These are phyloP conservation scores for Naematelia aurantialba DNA, from an alignment of 768 basidiomycete species.

Conservation along the genomic window DNA sequence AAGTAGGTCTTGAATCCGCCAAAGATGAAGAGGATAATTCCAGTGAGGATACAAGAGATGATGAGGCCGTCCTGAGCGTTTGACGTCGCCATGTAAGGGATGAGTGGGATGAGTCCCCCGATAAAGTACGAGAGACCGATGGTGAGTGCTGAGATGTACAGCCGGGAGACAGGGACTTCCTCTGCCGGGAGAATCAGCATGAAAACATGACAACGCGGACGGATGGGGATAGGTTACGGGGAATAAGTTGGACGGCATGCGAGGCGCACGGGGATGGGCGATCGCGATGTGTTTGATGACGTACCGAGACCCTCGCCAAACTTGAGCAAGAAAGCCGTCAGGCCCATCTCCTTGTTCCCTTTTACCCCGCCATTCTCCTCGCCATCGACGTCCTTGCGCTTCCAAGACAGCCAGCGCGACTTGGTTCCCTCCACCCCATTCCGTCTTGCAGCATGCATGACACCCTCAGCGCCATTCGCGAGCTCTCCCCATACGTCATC, in stretches of 20 bases:
- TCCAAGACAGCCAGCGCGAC: slow-evolving; percentile 24
- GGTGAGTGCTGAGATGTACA: slow-evolving; percentile 88
- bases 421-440: not conserved
- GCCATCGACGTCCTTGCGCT: slow-evolving; percentile 49
- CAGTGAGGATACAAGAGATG: slow-evolving; percentile 68
- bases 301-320: slow-evolving; percentile 88
- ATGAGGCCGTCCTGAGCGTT: slow-evolving; percentile 58
- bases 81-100: slow-evolving; percentile 86
- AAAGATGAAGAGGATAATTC: slow-evolving; percentile 78
- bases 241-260: not conserved
- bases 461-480: slow-evolving; percentile 48
- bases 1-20: slow-evolving; percentile 85
- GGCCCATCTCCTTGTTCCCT: slow-evolving; percentile 74
- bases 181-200: slow-evolving; percentile 57
- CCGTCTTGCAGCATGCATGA: slow-evolving; percentile 12
- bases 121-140: slow-evolving; percentile 92
- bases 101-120: slow-evolving; percentile 86
- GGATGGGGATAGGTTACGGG: no score
- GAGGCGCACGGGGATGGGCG: not conserved
- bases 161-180: slow-evolving; percentile 76
- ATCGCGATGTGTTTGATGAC: slow-evolving; percentile 47
- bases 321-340: slow-evolving; percentile 90
- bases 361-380: slow-evolving; percentile 60
- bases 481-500: slow-evolving; percentile 32
- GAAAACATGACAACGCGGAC: not conserved